Base-by-base conservation (phyloP, 148 eudicot genomes). In the Vaccinium myrtillus region DNA sequence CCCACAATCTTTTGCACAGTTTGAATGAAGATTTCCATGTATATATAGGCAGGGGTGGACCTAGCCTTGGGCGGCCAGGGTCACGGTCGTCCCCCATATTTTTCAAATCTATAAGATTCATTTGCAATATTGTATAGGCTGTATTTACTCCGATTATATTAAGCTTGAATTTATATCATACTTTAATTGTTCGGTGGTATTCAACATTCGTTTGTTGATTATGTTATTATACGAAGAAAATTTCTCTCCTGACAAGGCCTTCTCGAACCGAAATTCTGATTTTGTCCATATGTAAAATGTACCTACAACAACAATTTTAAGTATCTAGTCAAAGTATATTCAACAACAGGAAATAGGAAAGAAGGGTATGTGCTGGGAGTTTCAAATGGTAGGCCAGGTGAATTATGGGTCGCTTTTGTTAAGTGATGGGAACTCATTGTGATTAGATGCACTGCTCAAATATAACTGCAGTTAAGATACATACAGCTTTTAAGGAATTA, bases 381-480 rank as follows among this genome's bases (percentile, higher is more conserved):
- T 80, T 58, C 9, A 16, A 21, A 39, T 16, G 16, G 39, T 77
- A 78, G 30, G 65, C 80, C 84, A 84, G 84, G 88, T 86, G 83
- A 88, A 80, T 83, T 80, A 59, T 83, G 86, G 81, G 74, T 12
- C 3, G 43, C 15, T 56, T 82, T 85, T 14, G 63, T 58, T 73
- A 84, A 15, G 69, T 30, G 56, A 79, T 65, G 80, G 30, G 36
- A 25, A 56, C 27, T 6, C 8, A 36, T 11, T 71, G 16, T 18
- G 51, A n/a, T 6, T 53, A 39, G 9, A 77, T 51, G 14, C 25
- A 12, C 16, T 18, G 39, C 74, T 69, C 12, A 1, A 10, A 27
- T 27, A 78, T 55, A 25, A 3, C 1, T 39, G 5, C 18, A 11
- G 21, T 8, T 76, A 46, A 51, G 21, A 21, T 48, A n/a, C 14